A percentile compares a stretch with the other conserved stretches of the same genome.
Conservation (phyloP, 805 yeast genomes). For the Candida silvatica region DNA sequence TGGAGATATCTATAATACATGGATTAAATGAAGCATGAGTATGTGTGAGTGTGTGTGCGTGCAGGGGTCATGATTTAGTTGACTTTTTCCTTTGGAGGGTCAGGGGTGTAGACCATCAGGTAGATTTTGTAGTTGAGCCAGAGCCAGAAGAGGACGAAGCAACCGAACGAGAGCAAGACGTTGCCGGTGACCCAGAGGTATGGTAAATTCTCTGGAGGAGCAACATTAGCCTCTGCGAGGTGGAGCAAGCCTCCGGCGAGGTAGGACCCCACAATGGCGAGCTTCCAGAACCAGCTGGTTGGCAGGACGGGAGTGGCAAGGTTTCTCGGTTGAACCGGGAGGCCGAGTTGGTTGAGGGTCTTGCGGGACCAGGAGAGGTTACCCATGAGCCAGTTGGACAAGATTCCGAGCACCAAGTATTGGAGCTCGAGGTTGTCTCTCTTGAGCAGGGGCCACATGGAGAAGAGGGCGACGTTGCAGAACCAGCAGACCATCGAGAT, state of each 20-base stretch:
- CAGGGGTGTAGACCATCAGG: conserved; percentile 14
- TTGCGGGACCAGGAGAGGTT: conserved; percentile 48
- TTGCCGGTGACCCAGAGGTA: conserved; percentile 83
- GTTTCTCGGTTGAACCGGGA: conserved; percentile 18
- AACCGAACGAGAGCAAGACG: conserved; percentile 62
- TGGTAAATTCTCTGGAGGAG: conserved; percentile 59
- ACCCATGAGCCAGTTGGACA: conserved; percentile 78
- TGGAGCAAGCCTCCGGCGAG: conserved; percentile 43
- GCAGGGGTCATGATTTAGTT: no score
- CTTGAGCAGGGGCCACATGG: conserved; percentile 79
- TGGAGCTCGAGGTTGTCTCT: conserved; percentile 72
- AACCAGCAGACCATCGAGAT: conserved; percentile 82
- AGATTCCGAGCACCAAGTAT: conserved; percentile 47
- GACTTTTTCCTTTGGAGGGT: conserved; percentile 5
- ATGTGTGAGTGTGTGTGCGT: no score
- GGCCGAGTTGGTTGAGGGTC: conserved; percentile 13
- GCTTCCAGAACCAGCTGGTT: conserved; percentile 35
- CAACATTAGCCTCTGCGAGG: conserved; percentile 37
- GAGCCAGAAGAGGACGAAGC: conserved; percentile 69
- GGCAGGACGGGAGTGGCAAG: conserved; percentile 36
- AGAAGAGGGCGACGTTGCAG: conserved; percentile 73
- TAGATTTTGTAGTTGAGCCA: conserved; percentile 63
- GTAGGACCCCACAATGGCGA: conserved; percentile 45
- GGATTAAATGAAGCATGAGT: background rate
- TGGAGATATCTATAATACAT: conserved; percentile 4